Percentiles rank a stretch among this genome's conserved stretches.
Evolutionary conservation across 2,329 filamentous ascomycete genomes (phyloP).

Genomic region (Bipolaris sorokiniana): DNA sequence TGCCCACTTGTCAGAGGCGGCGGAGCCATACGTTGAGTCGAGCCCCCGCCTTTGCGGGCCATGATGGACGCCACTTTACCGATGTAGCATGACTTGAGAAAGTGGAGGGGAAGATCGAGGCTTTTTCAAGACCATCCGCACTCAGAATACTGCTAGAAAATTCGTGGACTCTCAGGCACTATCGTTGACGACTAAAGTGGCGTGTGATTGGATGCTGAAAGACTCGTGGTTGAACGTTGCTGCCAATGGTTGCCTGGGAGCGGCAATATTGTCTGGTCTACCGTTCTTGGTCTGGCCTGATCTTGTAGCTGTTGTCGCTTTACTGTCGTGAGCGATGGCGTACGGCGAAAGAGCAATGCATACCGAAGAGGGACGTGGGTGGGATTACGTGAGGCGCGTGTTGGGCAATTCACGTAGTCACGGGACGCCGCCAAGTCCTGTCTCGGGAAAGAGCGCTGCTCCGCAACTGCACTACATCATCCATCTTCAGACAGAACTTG

Average conservation of each 20-base stretch:
- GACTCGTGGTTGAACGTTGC: constrained; percentile 1
- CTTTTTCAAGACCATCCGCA: neutral
- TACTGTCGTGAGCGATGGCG: neutral
- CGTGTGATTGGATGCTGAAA: constrained; percentile 9
- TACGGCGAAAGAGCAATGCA: neutral
- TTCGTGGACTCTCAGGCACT: neutral
- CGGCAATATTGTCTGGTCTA: neutral
- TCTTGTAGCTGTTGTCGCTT: neutral
- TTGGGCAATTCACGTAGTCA: constrained; percentile 28
- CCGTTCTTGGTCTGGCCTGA: neutral
- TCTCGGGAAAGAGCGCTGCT: constrained; percentile 18
- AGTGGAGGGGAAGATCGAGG: neutral
- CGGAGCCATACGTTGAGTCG: constrained; percentile 37
- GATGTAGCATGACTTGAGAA: constrained; percentile 29
- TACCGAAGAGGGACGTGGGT: constrained; percentile 2
- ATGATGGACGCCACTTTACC: constrained; percentile 38
- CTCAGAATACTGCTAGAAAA: neutral
- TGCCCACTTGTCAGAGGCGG: constrained; percentile 29
- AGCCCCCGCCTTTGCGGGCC: constrained; percentile 50
- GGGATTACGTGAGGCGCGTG: constrained; percentile 21
- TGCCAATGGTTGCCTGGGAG: neutral
- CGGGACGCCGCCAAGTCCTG: constrained; percentile 31
- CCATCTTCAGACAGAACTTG: neutral
- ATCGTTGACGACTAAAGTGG: constrained; percentile 2
- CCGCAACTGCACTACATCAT: constrained; percentile 15